A percentile compares a stretch with the other conserved stretches of the same genome.
phyloP scores from a whole-genome alignment of 2,329 filamentous ascomycete species.

The Colletotrichum agaves region DNA sequence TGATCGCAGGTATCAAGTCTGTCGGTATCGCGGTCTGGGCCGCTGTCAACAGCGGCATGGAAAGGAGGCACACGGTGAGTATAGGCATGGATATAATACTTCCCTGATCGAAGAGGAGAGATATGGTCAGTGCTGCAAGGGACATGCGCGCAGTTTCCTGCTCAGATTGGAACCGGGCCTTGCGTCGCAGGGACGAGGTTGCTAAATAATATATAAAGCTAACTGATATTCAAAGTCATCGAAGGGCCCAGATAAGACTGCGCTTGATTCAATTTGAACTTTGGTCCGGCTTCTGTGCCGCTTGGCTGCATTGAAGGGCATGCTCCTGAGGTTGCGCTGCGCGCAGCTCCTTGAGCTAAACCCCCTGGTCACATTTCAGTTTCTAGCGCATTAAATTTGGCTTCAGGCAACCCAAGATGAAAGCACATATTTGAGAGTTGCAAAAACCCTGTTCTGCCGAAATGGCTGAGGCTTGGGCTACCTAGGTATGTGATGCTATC shows the following conservation, averaged over 20 bases:
- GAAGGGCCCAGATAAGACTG: background rate
- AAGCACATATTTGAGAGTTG: background rate
- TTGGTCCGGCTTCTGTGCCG: background rate
- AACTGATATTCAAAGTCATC: background rate
- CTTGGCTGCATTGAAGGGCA: background rate
- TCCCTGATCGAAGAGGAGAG: too few species aligned
- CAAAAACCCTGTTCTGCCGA: accelerated
- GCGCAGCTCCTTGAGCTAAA: background rate
- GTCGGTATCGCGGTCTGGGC: too few species aligned
- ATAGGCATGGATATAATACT: too few species aligned
- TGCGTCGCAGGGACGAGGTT: background rate
- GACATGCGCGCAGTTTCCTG: too few species aligned
- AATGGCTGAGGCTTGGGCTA: background rate
- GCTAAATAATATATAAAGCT: background rate
- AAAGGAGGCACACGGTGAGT: too few species aligned
- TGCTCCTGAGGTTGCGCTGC: background rate
- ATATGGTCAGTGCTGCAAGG: too few species aligned
- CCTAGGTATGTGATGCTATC: slow-evolving; percentile 5
- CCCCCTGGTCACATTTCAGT: background rate
- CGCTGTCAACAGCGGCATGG: too few species aligned
- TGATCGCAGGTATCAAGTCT: too few species aligned
- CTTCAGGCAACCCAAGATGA: too few species aligned
- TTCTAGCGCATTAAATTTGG: background rate
- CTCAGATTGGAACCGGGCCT: background rate
- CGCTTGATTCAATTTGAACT: background rate